These are phyloP conservation scores for Wallemia mellicola DNA, from an alignment of 1,284 basidiomycete genomes.

Conservation along the genomic window DNA sequence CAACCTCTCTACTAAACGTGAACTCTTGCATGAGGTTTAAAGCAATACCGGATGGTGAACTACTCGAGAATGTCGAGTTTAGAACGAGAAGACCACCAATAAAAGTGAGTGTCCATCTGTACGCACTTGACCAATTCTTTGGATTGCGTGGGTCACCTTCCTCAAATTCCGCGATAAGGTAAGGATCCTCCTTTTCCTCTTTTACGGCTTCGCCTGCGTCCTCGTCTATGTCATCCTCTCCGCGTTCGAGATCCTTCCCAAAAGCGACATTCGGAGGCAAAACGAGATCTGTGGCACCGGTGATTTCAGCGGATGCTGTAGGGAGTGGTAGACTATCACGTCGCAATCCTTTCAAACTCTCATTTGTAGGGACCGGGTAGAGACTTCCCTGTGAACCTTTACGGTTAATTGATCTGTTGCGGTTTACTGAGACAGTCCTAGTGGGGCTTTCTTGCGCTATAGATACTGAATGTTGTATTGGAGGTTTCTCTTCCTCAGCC, in stretches of 20 bases:
- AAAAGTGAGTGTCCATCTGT: not conserved
- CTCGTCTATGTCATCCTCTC: not conserved
- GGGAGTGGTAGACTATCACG: not conserved
- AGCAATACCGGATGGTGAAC: conserved; percentile 24
- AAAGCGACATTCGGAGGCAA: not conserved
- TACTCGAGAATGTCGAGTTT: conserved; percentile 26
- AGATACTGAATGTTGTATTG: not conserved
- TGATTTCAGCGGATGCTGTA: not conserved
- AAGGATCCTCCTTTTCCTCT: not conserved
- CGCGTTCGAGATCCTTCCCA: not conserved
- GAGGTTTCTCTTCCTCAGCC: too few relatives aligned
- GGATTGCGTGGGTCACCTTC: not conserved
- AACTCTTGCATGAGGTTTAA: conserved; percentile 24
- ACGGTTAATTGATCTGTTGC: not conserved
- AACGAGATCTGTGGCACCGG: not conserved
- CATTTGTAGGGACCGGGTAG: not conserved
- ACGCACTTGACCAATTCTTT: not conserved
- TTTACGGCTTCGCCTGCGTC: not conserved
- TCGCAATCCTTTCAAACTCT: not conserved
- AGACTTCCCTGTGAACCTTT: not conserved
- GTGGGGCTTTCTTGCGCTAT: not conserved
- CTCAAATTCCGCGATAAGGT: not conserved
- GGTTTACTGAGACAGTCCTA: not conserved
- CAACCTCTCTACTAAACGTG: conserved; percentile 25
- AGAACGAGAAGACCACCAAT: not conserved